A percentile compares a stretch with the other conserved stretches of the same genome.
Conservation (phyloP, 2,329 filamentous ascomycete genomes). For the Escovopsis sp. region DNA sequence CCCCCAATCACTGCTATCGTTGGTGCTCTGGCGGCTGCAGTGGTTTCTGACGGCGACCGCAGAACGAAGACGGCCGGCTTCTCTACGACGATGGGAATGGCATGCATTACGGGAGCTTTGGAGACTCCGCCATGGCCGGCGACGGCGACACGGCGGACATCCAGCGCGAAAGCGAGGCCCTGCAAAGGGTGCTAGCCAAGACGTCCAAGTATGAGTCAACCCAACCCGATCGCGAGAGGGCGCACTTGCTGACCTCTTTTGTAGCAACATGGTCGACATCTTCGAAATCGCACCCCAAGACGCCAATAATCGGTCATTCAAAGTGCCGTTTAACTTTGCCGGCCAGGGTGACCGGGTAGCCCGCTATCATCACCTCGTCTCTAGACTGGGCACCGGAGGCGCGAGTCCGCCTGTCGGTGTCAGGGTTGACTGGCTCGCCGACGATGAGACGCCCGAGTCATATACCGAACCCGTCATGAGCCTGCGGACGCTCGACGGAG, state of each 20-base stretch:
- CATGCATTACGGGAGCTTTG: conserved; percentile 49
- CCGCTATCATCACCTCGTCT: conserved; percentile 47
- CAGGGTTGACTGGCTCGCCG: conserved; percentile 40
- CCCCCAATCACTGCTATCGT: too few relatives aligned
- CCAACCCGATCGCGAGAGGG: neutral
- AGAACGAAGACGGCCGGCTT: conserved; percentile 43
- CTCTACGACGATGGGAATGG: conserved; percentile 46
- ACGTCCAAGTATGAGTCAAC: conserved; percentile 43
- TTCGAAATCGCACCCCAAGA: conserved; percentile 48
- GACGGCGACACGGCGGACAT: conserved; percentile 47
- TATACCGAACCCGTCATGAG: conserved; percentile 22
- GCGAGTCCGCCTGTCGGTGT: conserved; percentile 25
- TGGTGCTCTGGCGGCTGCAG: neutral
- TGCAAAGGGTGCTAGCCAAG: conserved; percentile 47
- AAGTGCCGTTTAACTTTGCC: conserved; percentile 31
- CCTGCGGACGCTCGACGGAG: conserved; percentile 19
- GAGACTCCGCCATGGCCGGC: conserved; percentile 36
- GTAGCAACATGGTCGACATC: conserved; percentile 52
- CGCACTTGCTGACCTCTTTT: conserved; percentile 4
- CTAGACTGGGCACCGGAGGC: conserved; percentile 38
- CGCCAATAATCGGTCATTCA: conserved; percentile 19
- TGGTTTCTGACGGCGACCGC: conserved; percentile 6
- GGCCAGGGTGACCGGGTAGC: conserved; percentile 41
- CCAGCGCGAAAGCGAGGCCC: conserved; percentile 48
- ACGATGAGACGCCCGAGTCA: conserved; percentile 34